These are phyloP conservation scores for Trametes sanguinea DNA, from an alignment of 768 basidiomycete species.

Conservation along the genomic window DNA sequence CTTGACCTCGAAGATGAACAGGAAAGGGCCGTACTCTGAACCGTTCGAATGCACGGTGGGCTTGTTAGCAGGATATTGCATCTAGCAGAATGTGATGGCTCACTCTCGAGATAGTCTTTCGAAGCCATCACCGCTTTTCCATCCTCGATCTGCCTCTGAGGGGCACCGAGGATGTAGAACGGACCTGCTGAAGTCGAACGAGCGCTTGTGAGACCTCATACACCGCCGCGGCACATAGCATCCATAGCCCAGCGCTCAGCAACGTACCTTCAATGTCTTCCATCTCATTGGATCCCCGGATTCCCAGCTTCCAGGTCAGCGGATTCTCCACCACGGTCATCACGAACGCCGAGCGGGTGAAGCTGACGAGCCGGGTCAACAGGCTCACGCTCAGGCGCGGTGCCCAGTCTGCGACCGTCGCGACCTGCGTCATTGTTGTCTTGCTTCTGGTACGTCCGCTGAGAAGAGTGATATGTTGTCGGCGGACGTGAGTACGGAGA, in stretches of 20 bases:
- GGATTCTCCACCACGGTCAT: conserved; percentile 16
- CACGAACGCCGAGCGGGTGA: conserved; percentile 2
- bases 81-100: background rate
- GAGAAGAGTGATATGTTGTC: too few species aligned
- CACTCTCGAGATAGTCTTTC: conserved; percentile 20
- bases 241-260: background rate
- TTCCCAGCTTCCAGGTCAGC: conserved; percentile 7
- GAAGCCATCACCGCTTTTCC: conserved; percentile 31
- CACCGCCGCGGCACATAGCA: too few species aligned
- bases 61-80: too few species aligned
- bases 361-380: conserved; percentile 9
- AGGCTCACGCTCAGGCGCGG: conserved; percentile 13
- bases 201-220: background rate
- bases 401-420: conserved; percentile 18
- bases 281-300: conserved; percentile 9
- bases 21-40: conserved; percentile 24
- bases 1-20: conserved; percentile 23
- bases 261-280: conserved; percentile 22
- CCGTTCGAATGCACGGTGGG: too few species aligned
- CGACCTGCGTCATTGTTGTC: conserved; percentile 5
- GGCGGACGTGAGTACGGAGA: too few species aligned
- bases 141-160: conserved; percentile 26
- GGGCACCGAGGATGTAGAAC: conserved; percentile 26
- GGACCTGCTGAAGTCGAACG: conserved; percentile 24
- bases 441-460: background rate